Base-by-base conservation (phyloP, 1,139 yeast genomes). In the Sugiyamaella xylanicola region DNA sequence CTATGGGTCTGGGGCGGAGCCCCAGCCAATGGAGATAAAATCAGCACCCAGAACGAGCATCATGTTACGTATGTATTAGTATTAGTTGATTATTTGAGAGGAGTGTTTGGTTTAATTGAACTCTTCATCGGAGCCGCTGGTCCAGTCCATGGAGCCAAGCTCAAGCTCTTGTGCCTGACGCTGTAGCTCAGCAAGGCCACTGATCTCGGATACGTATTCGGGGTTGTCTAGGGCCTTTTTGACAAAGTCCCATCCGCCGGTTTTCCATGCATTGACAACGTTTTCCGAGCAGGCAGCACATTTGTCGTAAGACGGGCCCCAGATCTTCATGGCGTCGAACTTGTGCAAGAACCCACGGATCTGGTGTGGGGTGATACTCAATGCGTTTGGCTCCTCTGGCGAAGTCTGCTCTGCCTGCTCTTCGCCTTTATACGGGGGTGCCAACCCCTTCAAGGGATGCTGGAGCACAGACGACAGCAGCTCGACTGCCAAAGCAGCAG, bases 301-400 rank as follows among this genome's bases (percentile, higher is more conserved):
- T 63, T 81, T 77, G 37, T 77, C 74, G 70, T 87, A 93, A 25
- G 84, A 84, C 0, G 91, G 90, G 0, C 96, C 85, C 58, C 77
- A 75, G 15, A 92, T 74, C 62, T 84, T 85, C 58, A 84, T 70
- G 11, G 83, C 84, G 40, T 81, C 80, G 65, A 85, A 90, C 56
- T 78, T 79, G 62, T 81, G 82, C 42, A 93, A 71, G 65, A 86
- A 92, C 0, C 98, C 98, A 59, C 99, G 77, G 17, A 93, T 75
- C 68, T 93, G 99, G 69, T 93, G 99, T 0, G 97, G 96, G 1
- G 86, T 73, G 1, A 78, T 80, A 1, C 97, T 96, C 37, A 92
- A 73, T 3, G 81, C 76, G 0, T 81, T 72, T 9, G 16, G 25
- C 2, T 57, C 41, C 2, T 25, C 9, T 25, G 29, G 65, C n/a